Percentiles rank a stretch among this genome's conserved stretches.
Conservation (phyloP, 2,329 filamentous ascomycete species). For the Mycosphaerella sp. region DNA sequence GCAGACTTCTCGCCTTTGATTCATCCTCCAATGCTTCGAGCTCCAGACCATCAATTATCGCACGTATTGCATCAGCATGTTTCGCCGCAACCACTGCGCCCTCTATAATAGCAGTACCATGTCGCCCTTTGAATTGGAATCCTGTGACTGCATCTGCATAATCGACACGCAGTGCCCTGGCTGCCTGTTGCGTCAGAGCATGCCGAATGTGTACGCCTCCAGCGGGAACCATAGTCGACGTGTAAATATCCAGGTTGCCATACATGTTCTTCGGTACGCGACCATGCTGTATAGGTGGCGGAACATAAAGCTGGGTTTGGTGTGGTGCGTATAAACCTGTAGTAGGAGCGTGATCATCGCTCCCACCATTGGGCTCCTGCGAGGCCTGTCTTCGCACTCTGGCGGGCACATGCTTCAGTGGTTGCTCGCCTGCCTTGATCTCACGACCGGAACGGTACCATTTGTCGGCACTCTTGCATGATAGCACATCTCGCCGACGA, state of each 20-base stretch:
- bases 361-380: conserved; percentile 28
- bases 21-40: conserved; percentile 60
- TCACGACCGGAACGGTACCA: conserved; percentile 87
- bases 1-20: conserved; percentile 46
- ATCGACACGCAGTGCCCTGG: conserved; percentile 69
- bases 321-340: conserved; percentile 55
- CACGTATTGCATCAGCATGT: conserved; percentile 63
- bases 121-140: conserved; percentile 78
- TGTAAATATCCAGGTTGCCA: conserved; percentile 58
- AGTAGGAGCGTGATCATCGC: conserved; percentile 40
- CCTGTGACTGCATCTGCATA: conserved; percentile 86
- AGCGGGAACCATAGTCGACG: conserved; percentile 56
- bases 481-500: conserved; percentile 70
- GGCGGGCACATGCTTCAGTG: conserved; percentile 60
- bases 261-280: conserved; percentile 58
- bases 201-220: conserved; percentile 54
- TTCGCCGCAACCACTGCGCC: conserved; percentile 72
- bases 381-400: conserved; percentile 19
- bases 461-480: conserved; percentile 71
- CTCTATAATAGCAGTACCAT: conserved; percentile 74
- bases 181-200: conserved; percentile 60
- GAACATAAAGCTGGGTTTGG: conserved; percentile 64
- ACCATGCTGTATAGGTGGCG: conserved; percentile 69
- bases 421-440: conserved; percentile 70
- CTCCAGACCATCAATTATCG: conserved; percentile 60